These are phyloP conservation scores for Tulasnella sp. DNA, from an alignment of 768 basidiomycete species.

Conservation along the genomic window DNA sequence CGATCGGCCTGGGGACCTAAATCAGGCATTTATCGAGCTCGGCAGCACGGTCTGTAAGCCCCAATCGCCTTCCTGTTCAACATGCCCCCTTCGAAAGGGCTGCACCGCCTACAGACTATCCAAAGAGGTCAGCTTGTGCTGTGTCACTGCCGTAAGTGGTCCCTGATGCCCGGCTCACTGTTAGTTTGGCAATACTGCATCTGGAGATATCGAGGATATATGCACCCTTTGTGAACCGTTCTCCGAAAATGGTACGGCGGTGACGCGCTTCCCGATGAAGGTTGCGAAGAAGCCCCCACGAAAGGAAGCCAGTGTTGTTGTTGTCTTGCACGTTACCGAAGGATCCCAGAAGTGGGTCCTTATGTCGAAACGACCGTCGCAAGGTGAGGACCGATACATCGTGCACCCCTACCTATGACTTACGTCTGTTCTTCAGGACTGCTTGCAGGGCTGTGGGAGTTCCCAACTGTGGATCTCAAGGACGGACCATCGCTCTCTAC, in stretches of 20 bases:
- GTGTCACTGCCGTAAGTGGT: neutral
- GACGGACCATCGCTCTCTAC: neutral
- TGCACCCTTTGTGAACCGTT: constrained; percentile 59
- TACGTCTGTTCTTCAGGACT: constrained; percentile 45
- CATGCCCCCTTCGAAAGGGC: constrained; percentile 56
- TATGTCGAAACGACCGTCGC: constrained; percentile 69
- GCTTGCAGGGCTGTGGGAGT: constrained; percentile 80
- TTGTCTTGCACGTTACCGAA: constrained; percentile 66
- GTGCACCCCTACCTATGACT: neutral
- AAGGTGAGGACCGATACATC: constrained; percentile 36
- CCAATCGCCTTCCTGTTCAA: constrained; percentile 56
- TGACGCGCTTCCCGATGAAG: constrained; percentile 82
- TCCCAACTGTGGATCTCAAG: constrained; percentile 53
- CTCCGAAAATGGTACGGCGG: constrained; percentile 25
- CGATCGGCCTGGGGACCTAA: constrained; percentile 65
- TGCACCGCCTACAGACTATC: constrained; percentile 49
- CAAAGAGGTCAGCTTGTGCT: neutral
- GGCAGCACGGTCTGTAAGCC: constrained; percentile 89
- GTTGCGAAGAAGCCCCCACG: constrained; percentile 67
- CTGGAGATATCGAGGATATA: constrained; percentile 67
- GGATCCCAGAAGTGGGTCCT: constrained; percentile 47
- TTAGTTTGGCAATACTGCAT: constrained; percentile 20
- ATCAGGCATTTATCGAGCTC: constrained; percentile 89
- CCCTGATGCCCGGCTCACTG: constrained; percentile 12
- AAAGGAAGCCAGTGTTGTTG: constrained; percentile 75